These are phyloP conservation scores for Emergomyces pasteurianus DNA, from an alignment of 2,329 filamentous ascomycete species.

Conservation along the genomic window DNA sequence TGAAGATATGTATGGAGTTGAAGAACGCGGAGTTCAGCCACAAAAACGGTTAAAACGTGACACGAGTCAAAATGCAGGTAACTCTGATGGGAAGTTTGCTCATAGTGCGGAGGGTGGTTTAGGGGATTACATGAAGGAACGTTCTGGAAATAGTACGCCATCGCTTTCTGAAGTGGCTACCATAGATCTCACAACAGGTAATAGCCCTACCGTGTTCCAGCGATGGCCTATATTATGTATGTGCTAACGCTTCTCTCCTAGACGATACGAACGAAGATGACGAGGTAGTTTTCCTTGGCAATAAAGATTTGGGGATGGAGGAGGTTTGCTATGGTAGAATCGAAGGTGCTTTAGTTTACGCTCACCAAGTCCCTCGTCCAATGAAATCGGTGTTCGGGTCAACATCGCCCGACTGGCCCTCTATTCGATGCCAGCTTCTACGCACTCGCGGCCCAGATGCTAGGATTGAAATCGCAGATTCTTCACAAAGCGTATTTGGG, in stretches of 20 bases:
- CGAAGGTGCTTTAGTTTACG: slow-evolving; percentile 54
- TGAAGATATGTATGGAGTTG: slow-evolving; percentile 63
- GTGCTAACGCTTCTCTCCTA: background rate
- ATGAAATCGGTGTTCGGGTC: slow-evolving; percentile 50
- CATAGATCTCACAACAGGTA: slow-evolving; percentile 36
- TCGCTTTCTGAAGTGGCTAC: slow-evolving; percentile 40
- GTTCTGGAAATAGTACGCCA: slow-evolving; percentile 32
- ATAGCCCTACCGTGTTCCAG: background rate
- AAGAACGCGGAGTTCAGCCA: slow-evolving; percentile 50
- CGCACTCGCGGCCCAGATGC: slow-evolving; percentile 45
- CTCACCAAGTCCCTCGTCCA: slow-evolving; percentile 45
- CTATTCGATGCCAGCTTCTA: slow-evolving; percentile 60
- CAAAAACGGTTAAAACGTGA: slow-evolving; percentile 53
- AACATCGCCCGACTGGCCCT: slow-evolving; percentile 50
- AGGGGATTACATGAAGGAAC: slow-evolving; percentile 54
- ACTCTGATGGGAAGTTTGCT: slow-evolving; percentile 30
- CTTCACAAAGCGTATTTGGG: slow-evolving; percentile 60
- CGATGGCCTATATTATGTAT: background rate
- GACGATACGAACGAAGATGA: slow-evolving; percentile 29
- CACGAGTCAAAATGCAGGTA: slow-evolving; percentile 32
- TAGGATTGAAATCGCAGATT: slow-evolving; percentile 62
- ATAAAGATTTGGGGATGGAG: slow-evolving; percentile 51
- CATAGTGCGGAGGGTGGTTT: slow-evolving; percentile 45
- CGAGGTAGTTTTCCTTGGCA: slow-evolving; percentile 34
- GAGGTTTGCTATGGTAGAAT: slow-evolving; percentile 75